These are phyloP conservation scores for Brassica rapa DNA, from an alignment of 345 rosid genomes.

Conservation along the genomic window DNA sequence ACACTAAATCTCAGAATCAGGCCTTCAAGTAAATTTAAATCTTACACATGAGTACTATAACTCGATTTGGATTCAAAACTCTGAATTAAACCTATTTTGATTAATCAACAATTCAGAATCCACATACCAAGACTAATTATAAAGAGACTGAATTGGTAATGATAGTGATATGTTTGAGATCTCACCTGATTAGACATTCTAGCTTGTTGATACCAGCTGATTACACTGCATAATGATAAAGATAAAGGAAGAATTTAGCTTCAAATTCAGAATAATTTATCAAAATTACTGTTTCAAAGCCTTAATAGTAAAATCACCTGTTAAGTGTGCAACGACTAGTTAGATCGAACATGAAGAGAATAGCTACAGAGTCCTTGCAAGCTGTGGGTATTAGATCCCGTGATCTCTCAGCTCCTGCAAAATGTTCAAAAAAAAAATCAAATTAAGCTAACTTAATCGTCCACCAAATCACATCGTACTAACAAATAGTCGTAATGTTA, in stretches of 20 bases:
- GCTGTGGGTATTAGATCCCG: constrained; percentile 59
- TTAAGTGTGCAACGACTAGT: constrained; percentile 82
- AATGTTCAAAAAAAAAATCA: neutral
- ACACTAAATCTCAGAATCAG: neutral
- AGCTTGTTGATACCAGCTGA: constrained; percentile 81
- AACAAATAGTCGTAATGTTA: no score
- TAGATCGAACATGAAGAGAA: constrained; percentile 84
- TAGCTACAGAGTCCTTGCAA: constrained; percentile 86
- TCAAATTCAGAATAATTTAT: neutral
- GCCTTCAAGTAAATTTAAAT: neutral
- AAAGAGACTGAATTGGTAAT: neutral
- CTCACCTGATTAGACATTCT: constrained; percentile 75
- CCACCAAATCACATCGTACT: neutral
- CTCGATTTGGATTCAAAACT: neutral
- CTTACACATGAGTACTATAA: neutral
- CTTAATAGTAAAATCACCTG: constrained; percentile 41
- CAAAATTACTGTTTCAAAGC: neutral
- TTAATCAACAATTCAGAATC: neutral
- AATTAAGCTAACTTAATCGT: neutral
- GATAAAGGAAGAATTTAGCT: neutral
- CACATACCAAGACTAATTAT: neutral
- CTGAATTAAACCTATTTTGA: neutral
- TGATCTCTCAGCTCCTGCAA: constrained; percentile 56
- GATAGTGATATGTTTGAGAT: neutral
- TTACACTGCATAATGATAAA: constrained; percentile 52